Conservation (phyloP, 1,284 basidiomycete genomes). For the Irpex lacteus region DNA sequence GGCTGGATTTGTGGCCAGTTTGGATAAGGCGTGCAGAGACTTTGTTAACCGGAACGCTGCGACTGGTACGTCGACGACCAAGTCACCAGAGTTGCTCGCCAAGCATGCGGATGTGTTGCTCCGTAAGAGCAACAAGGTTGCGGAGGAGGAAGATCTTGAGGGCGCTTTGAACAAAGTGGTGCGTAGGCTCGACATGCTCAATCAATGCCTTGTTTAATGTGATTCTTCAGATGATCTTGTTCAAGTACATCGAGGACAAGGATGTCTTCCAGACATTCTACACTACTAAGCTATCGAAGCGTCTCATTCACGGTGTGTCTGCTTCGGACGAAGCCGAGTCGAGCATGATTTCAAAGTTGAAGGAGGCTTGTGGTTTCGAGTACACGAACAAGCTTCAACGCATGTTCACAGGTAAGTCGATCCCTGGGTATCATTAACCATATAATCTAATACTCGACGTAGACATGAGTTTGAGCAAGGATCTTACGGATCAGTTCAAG, state of each 20-base stretch:
- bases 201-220: background rate
- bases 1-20: conserved; percentile 91
- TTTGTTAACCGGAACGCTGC: conserved; percentile 96
- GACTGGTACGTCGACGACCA: conserved; percentile 79
- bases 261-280: conserved; percentile 99
- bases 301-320: conserved; percentile 89
- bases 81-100: conserved; percentile 93
- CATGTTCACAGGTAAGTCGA: conserved; percentile 88
- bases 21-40: conserved; percentile 96
- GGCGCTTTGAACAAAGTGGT: conserved; percentile 89
- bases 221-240: conserved; percentile 82
- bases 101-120: conserved; percentile 92
- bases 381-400: conserved; percentile 97
- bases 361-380: conserved; percentile 98
- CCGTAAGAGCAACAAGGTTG: conserved; percentile 95
- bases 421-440: background rate
- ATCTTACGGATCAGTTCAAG: conserved; percentile 96
- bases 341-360: conserved; percentile 98
- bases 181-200: conserved; percentile 28
- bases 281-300: conserved; percentile 93
- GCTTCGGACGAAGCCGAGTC: conserved; percentile 97
- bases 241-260: conserved; percentile 99
- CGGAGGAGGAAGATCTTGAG: conserved; percentile 90
- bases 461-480: conserved; percentile 97
- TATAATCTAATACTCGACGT: conserved; percentile 11